Base-by-base conservation (phyloP, 192 early-diverging fungal genomes). In the Rhizophagus prolifer region DNA sequence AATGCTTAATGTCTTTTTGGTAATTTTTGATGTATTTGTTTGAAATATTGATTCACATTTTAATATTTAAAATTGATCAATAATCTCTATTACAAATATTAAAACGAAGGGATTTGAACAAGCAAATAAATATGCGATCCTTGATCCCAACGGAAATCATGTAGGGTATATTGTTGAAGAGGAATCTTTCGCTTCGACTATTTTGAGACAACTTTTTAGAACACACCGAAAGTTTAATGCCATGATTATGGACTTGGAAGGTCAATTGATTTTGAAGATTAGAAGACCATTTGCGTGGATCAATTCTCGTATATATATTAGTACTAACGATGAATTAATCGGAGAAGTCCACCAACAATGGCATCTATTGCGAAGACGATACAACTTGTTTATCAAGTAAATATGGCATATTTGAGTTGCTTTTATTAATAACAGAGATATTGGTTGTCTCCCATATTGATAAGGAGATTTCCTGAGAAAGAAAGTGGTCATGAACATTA, bases 261-360 rank as follows among this genome's bases (percentile, higher is more conserved):
- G 96, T 6, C 85, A 93, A 21, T 84, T 90, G 12, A 81, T 94
- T 13, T 83, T 95, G 62, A 89, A 91, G 77, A 90, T 94, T 23
- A 47, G 81, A 36, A 81, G 88, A 14, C 93, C 93, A 2, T 90
- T 94, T 82, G 90, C 91, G 12, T 88, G 88, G 63, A 90, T 97
- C 74, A 97, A 96, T 81, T 91, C 89, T 58, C 81, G 80, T 0
- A 91, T 97, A 41, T 88, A 86, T 75, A 87, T 97, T 26, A 82
- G 74, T 25, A 89, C 91, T 9, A 79, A 82, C 8, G 79, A 92
- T 16, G 90, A 90, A 44, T 79, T 86, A 3, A 93, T 95, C 76
- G 96, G 94, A 25, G 91, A 94, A 79, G 93, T 95, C 26, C 91
- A 95, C 58, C 94, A 95, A 77, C 88, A 90, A 25, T 96, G 94